phyloP scores from a whole-genome alignment of 805 yeast species.

The Cyberlindnera xishuangbannaensis region DNA sequence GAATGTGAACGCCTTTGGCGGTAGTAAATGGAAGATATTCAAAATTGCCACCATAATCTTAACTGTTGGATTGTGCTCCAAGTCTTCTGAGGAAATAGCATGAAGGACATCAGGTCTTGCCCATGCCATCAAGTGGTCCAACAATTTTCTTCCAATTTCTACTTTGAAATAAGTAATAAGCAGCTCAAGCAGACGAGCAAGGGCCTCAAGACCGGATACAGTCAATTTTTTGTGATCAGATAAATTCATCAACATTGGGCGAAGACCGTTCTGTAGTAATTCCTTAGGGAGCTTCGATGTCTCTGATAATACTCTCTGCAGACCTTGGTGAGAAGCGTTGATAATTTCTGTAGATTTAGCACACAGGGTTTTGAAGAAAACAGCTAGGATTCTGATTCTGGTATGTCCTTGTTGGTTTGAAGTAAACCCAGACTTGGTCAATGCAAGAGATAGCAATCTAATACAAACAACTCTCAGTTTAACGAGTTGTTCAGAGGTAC shows the following conservation, averaged over 20 bases:
- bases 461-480: slow-evolving; percentile 89
- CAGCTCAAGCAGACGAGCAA: slow-evolving; percentile 79
- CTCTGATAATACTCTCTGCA: slow-evolving; percentile 76
- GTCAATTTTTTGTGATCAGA: slow-evolving; percentile 91
- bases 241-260: slow-evolving; percentile 92
- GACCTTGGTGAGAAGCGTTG: slow-evolving; percentile 88
- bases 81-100: slow-evolving; percentile 70
- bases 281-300: slow-evolving; percentile 91
- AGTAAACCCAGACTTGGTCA: slow-evolving; percentile 79
- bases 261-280: slow-evolving; percentile 84
- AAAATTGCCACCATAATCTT: slow-evolving; percentile 85
- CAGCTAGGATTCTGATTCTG: slow-evolving; percentile 81
- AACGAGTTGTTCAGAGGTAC: slow-evolving; percentile 83
- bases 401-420: slow-evolving; percentile 70
- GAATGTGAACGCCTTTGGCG: slow-evolving; percentile 87
- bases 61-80: slow-evolving; percentile 75
- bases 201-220: slow-evolving; percentile 84
- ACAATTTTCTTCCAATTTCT: slow-evolving; percentile 87
- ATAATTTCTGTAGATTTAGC: slow-evolving; percentile 82
- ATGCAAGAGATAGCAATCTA: slow-evolving; percentile 70
- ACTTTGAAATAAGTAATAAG: slow-evolving; percentile 91
- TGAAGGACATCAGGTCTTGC: slow-evolving; percentile 78
- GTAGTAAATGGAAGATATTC: slow-evolving; percentile 85
- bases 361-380: slow-evolving; percentile 88
- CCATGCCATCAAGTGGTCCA: slow-evolving; percentile 95